Evolutionary conservation across 352 stramenopile species (phyloP), one percentile per base, ranked within the genome.

Genomic region (Globisporangium ultimum): DNA sequence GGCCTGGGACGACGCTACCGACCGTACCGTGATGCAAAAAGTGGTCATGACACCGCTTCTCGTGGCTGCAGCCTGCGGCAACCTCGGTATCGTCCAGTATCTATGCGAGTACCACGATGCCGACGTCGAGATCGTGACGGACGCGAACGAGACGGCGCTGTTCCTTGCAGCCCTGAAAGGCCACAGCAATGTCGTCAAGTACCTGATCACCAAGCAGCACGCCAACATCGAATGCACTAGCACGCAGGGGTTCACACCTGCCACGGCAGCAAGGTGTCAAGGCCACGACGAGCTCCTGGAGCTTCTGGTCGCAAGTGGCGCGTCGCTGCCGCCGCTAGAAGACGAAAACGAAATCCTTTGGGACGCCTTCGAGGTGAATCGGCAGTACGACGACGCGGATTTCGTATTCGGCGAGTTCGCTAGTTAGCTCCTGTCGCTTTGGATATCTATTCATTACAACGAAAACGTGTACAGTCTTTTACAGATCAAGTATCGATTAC

Each of bases 21-120:
- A 36, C 28, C 8, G 28, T 5, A 36, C 8, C 8, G 28, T 36
- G 28, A 36, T 45, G 40, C 40, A 45, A 5, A 45, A 15, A 10
- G 72, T 66, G 54, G 67, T 59, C 45, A 62, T 59, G 17, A 57
- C 68, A 42, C 64, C 65, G 43, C 60, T 68, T 28, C 66, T 70
- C 45, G 68, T 62, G 49, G 68, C 68, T 0, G 53, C 63, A 36
- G 53, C 59, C 20, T 63, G 61, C 46, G 62, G 61, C 21, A 48
- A 71, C 46, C 42, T 56, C 3, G 36, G 66, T 42, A 64, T 76
- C 55, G 53, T 72, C 58, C 51, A 56, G 10, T 76, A 66, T 61
- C 55, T 76, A 42, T 53, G 54, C 43, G 65, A 72, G 45, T 50
- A 10, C 9, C 28, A 66, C 61, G 21, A 12, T 12, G 46, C 46